Conservation (phyloP, 164 flowering plant genomes). For the Aristolochia californica region DNA sequence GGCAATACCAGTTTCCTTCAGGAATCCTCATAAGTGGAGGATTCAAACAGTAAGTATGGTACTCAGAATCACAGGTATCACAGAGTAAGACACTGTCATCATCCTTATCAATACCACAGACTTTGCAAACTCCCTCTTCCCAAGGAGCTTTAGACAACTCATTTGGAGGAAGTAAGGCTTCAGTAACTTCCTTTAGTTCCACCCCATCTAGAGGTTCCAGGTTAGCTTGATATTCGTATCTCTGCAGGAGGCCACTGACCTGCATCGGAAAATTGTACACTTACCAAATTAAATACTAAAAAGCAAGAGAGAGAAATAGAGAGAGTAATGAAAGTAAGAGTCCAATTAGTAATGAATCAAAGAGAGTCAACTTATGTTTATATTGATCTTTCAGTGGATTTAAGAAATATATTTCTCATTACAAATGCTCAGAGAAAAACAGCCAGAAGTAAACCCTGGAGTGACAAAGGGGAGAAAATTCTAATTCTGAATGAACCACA, state of each 20-base stretch:
- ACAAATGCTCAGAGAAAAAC: not conserved
- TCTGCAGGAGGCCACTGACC: constrained; percentile 56
- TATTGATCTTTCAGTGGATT: not conserved
- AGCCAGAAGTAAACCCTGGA: not conserved
- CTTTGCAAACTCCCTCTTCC: constrained; percentile 98
- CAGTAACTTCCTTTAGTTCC: constrained; percentile 45
- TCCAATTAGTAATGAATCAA: no score
- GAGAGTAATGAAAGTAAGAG: no score
- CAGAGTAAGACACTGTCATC: constrained; percentile 91
- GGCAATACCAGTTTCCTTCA: constrained; percentile 97
- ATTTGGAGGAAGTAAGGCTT: constrained; percentile 26
- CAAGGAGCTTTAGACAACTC: constrained; percentile 93
- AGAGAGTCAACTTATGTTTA: no score
- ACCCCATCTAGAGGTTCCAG: constrained; percentile 30
- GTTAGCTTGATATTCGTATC: constrained; percentile 28
- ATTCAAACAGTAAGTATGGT: constrained; percentile 90
- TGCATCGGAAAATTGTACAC: constrained; percentile 18
- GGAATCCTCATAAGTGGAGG: constrained; percentile 95
- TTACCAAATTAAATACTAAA: no score
- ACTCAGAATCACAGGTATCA: constrained; percentile 96
- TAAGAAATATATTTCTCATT: not conserved
- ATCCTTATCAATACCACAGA: constrained; percentile 91
- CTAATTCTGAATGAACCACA: no score
- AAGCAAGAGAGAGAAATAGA: no score
- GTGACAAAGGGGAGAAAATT: no score